Base-by-base conservation (phyloP, 2,329 filamentous ascomycete genomes). In the Nemania abortiva region DNA sequence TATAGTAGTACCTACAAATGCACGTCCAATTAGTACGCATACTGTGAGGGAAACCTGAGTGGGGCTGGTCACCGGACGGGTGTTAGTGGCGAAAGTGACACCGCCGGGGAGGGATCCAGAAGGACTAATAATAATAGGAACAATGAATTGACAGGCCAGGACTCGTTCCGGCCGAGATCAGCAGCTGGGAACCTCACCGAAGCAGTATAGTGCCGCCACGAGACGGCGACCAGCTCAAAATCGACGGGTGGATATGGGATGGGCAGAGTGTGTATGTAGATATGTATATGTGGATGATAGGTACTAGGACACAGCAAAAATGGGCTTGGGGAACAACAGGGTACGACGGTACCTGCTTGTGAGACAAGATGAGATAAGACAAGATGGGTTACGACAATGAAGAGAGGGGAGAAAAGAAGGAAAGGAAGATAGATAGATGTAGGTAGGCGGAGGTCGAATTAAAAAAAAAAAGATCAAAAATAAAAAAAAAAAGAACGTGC, bases 1-100 rank as follows among this genome's bases (percentile, higher is more conserved):
- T 37, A 37, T 37, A 37, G 7, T 37, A 37, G 22, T 10, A 10
- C 61, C 66, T 66, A 60, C 42, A 34, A 50, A 55, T 50, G 61
- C 64, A 70, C 62, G 50, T 27, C 66, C 49, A 73, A 72, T 72
- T 73, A 71, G 69, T 70, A 69, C 69, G 65, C 59, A 42, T 6
- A 39, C 34, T 37, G 34, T 37, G 37, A 31, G 45, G 52, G 63
- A 67, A 65, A 68, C 39, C 65, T 71, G 62, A 70, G 72, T 73
- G 72, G 72, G 72, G 70, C 72, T 57, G 70, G 72, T 73, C 72
- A 73, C 70, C 70, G 67, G 72, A 73, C 66, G 70, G 69, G 72
- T 70, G 66, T 70, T 73, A 73, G 72, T 73, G 70, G 72, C 70
- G 65, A 73, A 71, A 72, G 70, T 67, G 69, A 71, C 72, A 71